Percentiles rank a stretch among this genome's conserved stretches.
These are phyloP conservation scores for Meyerozyma sp. DNA, from an alignment of 1,139 yeast genomes.

Conservation along the genomic window DNA sequence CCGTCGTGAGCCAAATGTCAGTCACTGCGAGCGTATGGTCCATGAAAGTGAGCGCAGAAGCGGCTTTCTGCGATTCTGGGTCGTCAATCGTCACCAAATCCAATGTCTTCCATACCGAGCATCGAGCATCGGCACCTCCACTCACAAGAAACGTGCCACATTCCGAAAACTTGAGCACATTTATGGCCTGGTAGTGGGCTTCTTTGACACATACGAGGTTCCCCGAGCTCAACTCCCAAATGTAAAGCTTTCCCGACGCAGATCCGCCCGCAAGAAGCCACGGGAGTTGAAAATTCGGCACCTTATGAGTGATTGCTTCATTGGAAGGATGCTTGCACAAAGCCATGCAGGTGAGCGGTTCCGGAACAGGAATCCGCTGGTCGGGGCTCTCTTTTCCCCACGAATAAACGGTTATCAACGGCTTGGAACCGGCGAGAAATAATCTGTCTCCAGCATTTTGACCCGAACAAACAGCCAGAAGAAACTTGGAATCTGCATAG, in stretches of 20 bases:
- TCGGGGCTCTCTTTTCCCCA: slow-evolving; percentile 78
- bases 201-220: slow-evolving; percentile 65
- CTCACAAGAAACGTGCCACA: slow-evolving; percentile 70
- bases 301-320: slow-evolving; percentile 3
- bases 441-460: slow-evolving; percentile 40
- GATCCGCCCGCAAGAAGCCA: slow-evolving; percentile 76
- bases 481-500: slow-evolving; percentile 44
- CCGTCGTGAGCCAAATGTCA: slow-evolving; percentile 45
- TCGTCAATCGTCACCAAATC: slow-evolving; percentile 48
- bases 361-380: slow-evolving; percentile 85
- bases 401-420: slow-evolving; percentile 68
- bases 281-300: slow-evolving; percentile 43
- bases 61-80: slow-evolving; percentile 5
- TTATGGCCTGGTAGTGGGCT: slow-evolving; percentile 78
- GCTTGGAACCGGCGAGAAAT: slow-evolving; percentile 66
- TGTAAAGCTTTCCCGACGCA: slow-evolving; percentile 62
- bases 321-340: slow-evolving; percentile 31
- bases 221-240: slow-evolving; percentile 89
- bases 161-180: slow-evolving; percentile 50
- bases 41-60: slow-evolving; percentile 29
- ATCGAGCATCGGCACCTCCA: slow-evolving; percentile 79
- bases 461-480: slow-evolving; percentile 43
- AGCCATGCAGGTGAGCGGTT: slow-evolving; percentile 58
- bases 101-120: slow-evolving; percentile 65
- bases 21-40: slow-evolving; percentile 78